A percentile compares a stretch with the other conserved stretches of the same genome.
Evolutionary conservation across 345 rosid genomes (phyloP).

Genomic region (Streptanthus diversifolius): DNA sequence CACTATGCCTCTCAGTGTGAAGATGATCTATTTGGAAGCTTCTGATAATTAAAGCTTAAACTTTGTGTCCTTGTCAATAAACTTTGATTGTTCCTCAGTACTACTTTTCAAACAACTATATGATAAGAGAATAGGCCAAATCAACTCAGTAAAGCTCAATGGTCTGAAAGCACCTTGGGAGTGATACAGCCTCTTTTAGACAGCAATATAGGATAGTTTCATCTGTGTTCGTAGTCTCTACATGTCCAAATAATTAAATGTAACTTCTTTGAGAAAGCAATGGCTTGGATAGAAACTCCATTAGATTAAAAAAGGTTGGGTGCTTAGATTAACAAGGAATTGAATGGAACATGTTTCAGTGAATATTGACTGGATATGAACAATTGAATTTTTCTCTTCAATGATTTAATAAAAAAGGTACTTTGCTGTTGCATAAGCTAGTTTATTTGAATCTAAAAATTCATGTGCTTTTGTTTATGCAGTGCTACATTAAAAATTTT

Average conservation of each 20-base stretch:
- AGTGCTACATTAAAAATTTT: constrained; percentile 40
- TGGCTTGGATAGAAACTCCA: neutral
- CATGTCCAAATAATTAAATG: neutral
- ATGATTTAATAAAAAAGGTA: neutral
- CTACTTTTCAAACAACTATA: neutral
- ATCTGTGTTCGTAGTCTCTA: neutral
- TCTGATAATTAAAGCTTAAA: neutral
- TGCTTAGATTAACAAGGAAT: neutral
- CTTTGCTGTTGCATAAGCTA: constrained; percentile 9
- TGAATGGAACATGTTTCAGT: neutral
- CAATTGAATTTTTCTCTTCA: neutral
- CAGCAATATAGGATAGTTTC: neutral
- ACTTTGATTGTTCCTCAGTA: neutral
- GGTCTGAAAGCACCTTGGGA: neutral
- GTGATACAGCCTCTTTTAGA: neutral
- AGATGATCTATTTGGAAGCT: neutral
- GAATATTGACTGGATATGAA: neutral
- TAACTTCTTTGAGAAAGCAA: neutral
- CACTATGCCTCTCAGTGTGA: neutral
- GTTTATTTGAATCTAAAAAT: constrained; percentile 21
- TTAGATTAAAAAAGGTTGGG: neutral
- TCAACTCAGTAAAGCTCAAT: neutral
- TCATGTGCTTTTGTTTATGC: constrained; percentile 39
- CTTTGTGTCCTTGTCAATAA: neutral
- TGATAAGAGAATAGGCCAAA: neutral